Conservation (phyloP, 1,284 basidiomycete genomes). For the Tilletia horrida region DNA sequence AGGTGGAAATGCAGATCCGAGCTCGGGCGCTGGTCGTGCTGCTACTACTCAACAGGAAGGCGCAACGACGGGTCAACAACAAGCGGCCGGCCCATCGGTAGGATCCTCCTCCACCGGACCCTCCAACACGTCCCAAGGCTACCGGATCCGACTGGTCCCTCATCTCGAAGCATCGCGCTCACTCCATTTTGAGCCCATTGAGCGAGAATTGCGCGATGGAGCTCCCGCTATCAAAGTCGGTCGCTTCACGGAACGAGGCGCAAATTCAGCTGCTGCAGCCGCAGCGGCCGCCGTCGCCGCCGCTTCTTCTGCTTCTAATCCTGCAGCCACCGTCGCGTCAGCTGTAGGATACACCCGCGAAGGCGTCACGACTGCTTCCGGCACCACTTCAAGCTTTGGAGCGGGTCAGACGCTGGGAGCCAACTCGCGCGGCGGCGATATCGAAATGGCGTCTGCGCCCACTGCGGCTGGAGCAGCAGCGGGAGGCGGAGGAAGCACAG, state of each 20-base stretch:
- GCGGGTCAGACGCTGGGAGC: slow-evolving; percentile 55
- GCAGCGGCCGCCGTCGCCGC: slow-evolving; percentile 18
- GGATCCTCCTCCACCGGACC: neutral
- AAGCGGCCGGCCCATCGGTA: neutral
- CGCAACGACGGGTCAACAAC: neutral
- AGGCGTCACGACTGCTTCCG: neutral
- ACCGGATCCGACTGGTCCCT: slow-evolving; percentile 76
- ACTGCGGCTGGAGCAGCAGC: slow-evolving; percentile 18
- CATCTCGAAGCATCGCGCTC: slow-evolving; percentile 86
- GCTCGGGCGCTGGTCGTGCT: neutral
- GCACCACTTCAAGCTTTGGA: neutral
- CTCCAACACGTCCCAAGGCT: neutral
- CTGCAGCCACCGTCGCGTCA: neutral
- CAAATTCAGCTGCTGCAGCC: slow-evolving; percentile 16
- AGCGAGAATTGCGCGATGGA: slow-evolving; percentile 66
- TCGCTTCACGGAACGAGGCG: slow-evolving; percentile 72
- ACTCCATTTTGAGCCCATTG: slow-evolving; percentile 87
- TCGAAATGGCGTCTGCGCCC: slow-evolving; percentile 57
- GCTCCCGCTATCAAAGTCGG: slow-evolving; percentile 74
- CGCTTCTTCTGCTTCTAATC: too few species aligned
- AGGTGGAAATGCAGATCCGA: neutral
- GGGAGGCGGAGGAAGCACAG: slow-evolving; percentile 29
- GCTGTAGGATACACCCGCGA: slow-evolving; percentile 1
- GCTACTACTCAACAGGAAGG: neutral
- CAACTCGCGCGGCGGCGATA: slow-evolving; percentile 52